These are phyloP conservation scores for Bassia scoparia DNA, from an alignment of 148 eudicot species.

Conservation along the genomic window DNA sequence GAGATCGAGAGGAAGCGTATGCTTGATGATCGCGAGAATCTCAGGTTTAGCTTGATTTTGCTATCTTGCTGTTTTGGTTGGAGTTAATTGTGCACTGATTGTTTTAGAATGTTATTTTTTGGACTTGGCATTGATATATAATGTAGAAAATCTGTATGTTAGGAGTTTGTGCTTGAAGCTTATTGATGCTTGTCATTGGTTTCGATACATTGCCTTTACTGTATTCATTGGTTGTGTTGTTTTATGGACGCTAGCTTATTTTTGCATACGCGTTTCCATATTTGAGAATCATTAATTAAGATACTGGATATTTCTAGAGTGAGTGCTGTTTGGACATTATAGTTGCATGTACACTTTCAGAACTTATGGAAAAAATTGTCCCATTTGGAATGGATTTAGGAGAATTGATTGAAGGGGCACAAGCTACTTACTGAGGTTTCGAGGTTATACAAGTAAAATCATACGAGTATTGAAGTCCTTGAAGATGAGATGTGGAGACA, in stretches of 20 bases:
- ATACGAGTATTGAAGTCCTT: neutral
- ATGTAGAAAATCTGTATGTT: neutral
- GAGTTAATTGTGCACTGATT: neutral
- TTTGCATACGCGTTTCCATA: no score
- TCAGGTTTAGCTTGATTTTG: constrained; percentile 48
- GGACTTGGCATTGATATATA: neutral
- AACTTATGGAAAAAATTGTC: neutral
- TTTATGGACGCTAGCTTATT: neutral
- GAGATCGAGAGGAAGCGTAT: constrained; percentile 91
- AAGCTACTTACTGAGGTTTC: neutral
- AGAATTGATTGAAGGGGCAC: neutral
- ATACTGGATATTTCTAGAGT: neutral
- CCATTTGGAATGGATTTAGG: neutral
- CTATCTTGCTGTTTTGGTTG: neutral
- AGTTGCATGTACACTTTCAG: neutral
- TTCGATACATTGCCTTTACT: neutral
- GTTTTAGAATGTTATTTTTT: neutral
- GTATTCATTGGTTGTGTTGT: neutral
- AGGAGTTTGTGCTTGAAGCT: neutral
- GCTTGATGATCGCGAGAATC: constrained; percentile 86
- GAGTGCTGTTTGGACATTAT: neutral
- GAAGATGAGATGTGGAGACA: neutral
- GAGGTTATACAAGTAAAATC: neutral
- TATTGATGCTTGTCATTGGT: neutral
- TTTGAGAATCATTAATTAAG: no score